Base-by-base conservation (phyloP, 2,329 filamentous ascomycete species). In the Tolypocladium capitatum region DNA sequence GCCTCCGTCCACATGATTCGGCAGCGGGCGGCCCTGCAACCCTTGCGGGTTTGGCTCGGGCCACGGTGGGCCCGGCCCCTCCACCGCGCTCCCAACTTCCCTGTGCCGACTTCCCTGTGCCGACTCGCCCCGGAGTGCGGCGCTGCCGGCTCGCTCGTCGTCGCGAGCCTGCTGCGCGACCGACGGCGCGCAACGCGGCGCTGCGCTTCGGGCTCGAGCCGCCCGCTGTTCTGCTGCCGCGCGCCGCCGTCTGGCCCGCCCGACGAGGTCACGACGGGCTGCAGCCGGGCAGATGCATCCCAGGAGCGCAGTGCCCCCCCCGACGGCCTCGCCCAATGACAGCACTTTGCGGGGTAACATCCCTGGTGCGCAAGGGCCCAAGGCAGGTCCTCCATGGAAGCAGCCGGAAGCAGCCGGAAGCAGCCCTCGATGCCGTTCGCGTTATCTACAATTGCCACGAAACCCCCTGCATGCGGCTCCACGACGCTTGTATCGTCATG, bases 291-390 rank as follows among this genome's bases (percentile, higher is more conserved):
- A 18, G 24, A 18, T 18, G 24, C 16, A 42, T 18, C 46, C 43
- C 30, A 24, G 18, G n/a, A 31, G 14, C 31, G 18, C 21, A 33
- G 28, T 49, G 44, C 40, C 48, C 11, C 11, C 21, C 21, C 11
- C 24, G 32, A 28, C 35, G 27, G n/a, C n/a, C n/a, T 43, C 33
- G 24, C 28, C 51, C 51, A 50, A 49, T 49, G 32, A 18, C 42
- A 43, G 36, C 46, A 40, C 42, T 51, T 49, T 52, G 51, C 51
- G 51, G 51, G 51, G 51, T 52, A 52, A 33, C 40, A 49, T 52
- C 48, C 24, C 24, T 24, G 24, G 5, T 5, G 24, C 24, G 5
- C 24, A 24, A 24, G 24, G 24, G 24, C 24, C 24, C 24, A 24
- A 24, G 24, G 24, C 24, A 24, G 24, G 24, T 24, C 3, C 24